These are phyloP conservation scores for Candida buenavistaensis DNA, from an alignment of 1,139 yeast species.

Conservation along the genomic window DNA sequence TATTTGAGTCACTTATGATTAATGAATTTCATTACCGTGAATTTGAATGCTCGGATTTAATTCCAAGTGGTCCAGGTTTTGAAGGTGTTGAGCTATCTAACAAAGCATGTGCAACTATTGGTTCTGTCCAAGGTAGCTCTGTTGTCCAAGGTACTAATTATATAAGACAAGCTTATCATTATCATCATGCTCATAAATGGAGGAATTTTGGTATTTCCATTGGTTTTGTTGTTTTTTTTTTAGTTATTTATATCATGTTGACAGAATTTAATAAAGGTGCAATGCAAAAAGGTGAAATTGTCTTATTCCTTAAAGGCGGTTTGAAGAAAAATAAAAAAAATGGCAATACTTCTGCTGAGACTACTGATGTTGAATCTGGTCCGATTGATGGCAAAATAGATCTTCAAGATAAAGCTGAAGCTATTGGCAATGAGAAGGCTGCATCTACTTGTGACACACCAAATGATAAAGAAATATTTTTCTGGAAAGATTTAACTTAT, in stretches of 20 bases:
- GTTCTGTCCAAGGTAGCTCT: conserved; percentile 57
- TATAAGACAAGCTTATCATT: conserved; percentile 45
- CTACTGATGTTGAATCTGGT: conserved; percentile 10
- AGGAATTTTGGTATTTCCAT: conserved; percentile 75
- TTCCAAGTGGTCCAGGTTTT: conserved; percentile 42
- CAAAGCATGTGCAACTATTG: conserved; percentile 62
- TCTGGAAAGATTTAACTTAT: conserved; percentile 77
- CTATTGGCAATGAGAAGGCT: neutral
- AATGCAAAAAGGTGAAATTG: conserved; percentile 80
- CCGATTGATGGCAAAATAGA: conserved; percentile 2
- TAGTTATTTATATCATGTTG: conserved; percentile 51
- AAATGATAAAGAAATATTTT: conserved; percentile 52
- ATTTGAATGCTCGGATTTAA: conserved; percentile 45
- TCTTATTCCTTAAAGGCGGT: conserved; percentile 46
- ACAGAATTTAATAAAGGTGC: conserved; percentile 73
- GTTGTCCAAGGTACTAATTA: conserved; percentile 61
- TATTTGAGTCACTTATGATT: conserved; percentile 57
- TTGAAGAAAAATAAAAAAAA: conserved; percentile 6
- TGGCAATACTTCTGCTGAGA: neutral
- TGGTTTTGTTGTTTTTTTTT: conserved; percentile 57
- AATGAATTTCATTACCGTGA: conserved; percentile 52
- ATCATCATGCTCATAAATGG: conserved; percentile 68
- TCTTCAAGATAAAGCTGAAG: conserved; percentile 34
- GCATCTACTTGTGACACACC: conserved; percentile 6
- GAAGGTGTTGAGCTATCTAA: conserved; percentile 28